Percentiles rank a stretch among this genome's conserved stretches.
Conservation (phyloP, 768 basidiomycete genomes). For the Fistulinella prunicolor region DNA sequence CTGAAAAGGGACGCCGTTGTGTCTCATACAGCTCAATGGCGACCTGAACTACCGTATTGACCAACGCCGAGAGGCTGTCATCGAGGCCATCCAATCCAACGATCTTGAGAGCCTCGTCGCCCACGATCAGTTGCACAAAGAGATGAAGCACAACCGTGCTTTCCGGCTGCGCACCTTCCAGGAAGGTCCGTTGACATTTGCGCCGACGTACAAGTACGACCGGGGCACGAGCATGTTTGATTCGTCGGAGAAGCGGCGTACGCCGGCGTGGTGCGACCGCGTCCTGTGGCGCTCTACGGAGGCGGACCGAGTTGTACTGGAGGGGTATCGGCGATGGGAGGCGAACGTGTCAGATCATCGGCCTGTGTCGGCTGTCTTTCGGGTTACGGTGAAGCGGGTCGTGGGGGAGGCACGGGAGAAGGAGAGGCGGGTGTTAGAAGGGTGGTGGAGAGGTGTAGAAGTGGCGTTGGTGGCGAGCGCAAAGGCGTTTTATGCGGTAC, state of each 20-base stretch:
- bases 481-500: constrained; percentile 35
- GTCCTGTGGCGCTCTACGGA: constrained; percentile 73
- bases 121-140: constrained; percentile 88
- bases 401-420: constrained; percentile 52
- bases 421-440: constrained; percentile 55
- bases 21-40: constrained; percentile 63
- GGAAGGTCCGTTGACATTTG: constrained; percentile 80
- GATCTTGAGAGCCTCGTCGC: constrained; percentile 60
- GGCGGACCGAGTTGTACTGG: constrained; percentile 53
- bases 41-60: constrained; percentile 99
- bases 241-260: constrained; percentile 80
- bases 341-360: constrained; percentile 87
- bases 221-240: constrained; percentile 77
- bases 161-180: constrained; percentile 82
- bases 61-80: constrained; percentile 79
- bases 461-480: constrained; percentile 29
- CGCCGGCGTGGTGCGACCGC: constrained; percentile 97
- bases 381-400: constrained; percentile 70
- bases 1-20: background rate
- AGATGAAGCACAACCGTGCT: constrained; percentile 82
- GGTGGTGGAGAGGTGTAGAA: constrained; percentile 46
- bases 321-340: constrained; percentile 83
- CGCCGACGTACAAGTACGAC: constrained; percentile 96
- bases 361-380: constrained; percentile 80
- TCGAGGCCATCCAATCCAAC: constrained; percentile 63